phyloP scores from a whole-genome alignment of 2,329 filamentous ascomycete genomes.

The Helotiales sp. region DNA sequence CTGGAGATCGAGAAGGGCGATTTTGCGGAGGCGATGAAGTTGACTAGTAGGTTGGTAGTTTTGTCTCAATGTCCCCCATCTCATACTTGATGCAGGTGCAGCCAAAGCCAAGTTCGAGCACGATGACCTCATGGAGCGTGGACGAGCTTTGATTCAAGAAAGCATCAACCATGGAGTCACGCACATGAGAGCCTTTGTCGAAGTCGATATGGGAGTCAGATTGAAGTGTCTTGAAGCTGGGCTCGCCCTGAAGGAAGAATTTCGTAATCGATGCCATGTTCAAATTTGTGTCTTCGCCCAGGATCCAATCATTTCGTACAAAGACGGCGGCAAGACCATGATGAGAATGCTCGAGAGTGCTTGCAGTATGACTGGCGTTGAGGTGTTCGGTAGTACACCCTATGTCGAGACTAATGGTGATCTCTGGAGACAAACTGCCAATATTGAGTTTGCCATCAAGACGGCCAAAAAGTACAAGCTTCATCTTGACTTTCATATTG shows the following conservation, averaged over 20 bases:
- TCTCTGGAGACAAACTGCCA: slow-evolving; percentile 47
- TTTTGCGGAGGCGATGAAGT: slow-evolving; percentile 63
- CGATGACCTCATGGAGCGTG: slow-evolving; percentile 63
- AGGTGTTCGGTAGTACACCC: slow-evolving; percentile 66
- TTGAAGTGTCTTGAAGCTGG: slow-evolving; percentile 59
- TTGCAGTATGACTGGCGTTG: slow-evolving; percentile 45
- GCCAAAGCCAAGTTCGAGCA: slow-evolving; percentile 65
- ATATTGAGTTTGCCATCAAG: slow-evolving; percentile 63
- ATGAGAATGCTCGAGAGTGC: slow-evolving; percentile 49
- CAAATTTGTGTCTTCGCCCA: slow-evolving; percentile 74
- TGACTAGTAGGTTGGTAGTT: slow-evolving; percentile 43
- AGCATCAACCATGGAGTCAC: slow-evolving; percentile 66
- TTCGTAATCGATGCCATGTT: slow-evolving; percentile 52
- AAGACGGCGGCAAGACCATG: slow-evolving; percentile 50
- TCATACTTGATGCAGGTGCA: slow-evolving; percentile 30
- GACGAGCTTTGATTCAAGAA: slow-evolving; percentile 64
- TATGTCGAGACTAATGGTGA: slow-evolving; percentile 59
- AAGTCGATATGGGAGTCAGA: slow-evolving; percentile 63
- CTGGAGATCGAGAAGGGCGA: slow-evolving; percentile 59
- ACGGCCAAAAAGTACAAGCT: slow-evolving; percentile 50
- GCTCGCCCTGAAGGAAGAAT: slow-evolving; percentile 54
- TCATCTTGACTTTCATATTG: slow-evolving; percentile 70
- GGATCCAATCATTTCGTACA: slow-evolving; percentile 62
- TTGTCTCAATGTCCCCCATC: slow-evolving; percentile 7
- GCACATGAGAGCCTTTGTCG: slow-evolving; percentile 69